Conservation (phyloP, 2,329 filamentous ascomycete species). For the Amesomyces nigricolor region DNA sequence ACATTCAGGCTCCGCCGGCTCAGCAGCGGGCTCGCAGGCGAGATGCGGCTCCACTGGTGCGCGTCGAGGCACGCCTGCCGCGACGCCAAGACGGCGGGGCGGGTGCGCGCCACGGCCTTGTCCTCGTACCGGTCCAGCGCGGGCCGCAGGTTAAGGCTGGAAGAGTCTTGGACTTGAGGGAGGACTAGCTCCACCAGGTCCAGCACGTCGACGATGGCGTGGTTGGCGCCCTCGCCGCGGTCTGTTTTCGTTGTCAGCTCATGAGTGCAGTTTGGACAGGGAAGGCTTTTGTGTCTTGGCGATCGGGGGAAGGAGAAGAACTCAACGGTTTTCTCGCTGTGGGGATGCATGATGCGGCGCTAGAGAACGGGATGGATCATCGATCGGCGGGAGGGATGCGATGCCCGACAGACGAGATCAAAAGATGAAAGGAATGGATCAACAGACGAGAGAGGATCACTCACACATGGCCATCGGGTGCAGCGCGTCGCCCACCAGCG, state of each 20-base stretch:
- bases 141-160: constrained; percentile 21
- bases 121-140: constrained; percentile 40
- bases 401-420: no score
- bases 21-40: constrained; percentile 33
- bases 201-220: constrained; percentile 47
- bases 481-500: constrained; percentile 49
- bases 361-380: no score
- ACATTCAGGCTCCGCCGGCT: constrained; percentile 35
- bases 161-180: constrained; percentile 17
- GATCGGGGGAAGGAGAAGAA: no score
- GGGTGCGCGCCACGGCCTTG: constrained; percentile 38
- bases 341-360: no score
- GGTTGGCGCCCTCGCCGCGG: constrained; percentile 53
- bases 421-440: no score
- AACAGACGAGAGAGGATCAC: constrained; percentile 23
- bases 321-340: no score
- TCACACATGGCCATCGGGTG: constrained; percentile 58
- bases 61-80: constrained; percentile 51
- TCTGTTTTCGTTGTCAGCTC: constrained; percentile 32
- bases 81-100: constrained; percentile 44
- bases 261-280: no score
- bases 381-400: no score
- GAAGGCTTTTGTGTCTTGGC: no score
- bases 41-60: constrained; percentile 44
- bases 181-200: constrained; percentile 37